Base-by-base conservation (phyloP, 305 asterid species). In the Fraxinus sp. region DNA sequence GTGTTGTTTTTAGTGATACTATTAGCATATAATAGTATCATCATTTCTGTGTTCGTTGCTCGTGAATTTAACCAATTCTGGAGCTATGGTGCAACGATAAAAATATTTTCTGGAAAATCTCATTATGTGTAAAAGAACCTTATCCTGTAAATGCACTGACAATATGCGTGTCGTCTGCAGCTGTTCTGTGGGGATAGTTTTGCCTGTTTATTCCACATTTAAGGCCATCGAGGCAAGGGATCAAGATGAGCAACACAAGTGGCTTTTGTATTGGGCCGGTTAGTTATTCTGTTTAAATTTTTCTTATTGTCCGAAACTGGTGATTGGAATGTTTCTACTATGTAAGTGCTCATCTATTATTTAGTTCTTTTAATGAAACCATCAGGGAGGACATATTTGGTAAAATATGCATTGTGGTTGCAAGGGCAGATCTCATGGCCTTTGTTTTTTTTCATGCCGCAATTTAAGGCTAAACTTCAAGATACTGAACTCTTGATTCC, bases 211-310 rank as follows among this genome's bases (percentile, higher is more conserved):
- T 90, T 91, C 97, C 59, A 94, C 99, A 22, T 95, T 92, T 90
- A 95, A 93, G 90, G 97, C 99, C 78, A 93, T 95, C 74, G 98
- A 95, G 89, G 57, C 90, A 36, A 90, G 85, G 77, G 88, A 89
- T 84, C 87, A 85, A 83, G 89, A 89, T 39, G 95, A 92, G 75
- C 92, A 92, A 76, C 92, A 89, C 33, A 95, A 93, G 81, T 94
- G 97, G 98, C 97, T 95, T 83, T 4, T 91, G 33, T 95, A 95
- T 77, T 95, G 98, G 98, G 97, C 98, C 82, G 97, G 98, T 95
- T 83, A 81, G 92, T 86, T 70, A 59, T 74, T 79, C 78, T 77
- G 68, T 73, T 52, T 24, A 9, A 39, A 39, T 1, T 8, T 82
- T 26, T 52, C 79, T 46, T 14, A 39, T 24, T 26, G 74, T 68